phyloP scores from a whole-genome alignment of 208 protist genomes.

The Leishmania gerbilli region DNA sequence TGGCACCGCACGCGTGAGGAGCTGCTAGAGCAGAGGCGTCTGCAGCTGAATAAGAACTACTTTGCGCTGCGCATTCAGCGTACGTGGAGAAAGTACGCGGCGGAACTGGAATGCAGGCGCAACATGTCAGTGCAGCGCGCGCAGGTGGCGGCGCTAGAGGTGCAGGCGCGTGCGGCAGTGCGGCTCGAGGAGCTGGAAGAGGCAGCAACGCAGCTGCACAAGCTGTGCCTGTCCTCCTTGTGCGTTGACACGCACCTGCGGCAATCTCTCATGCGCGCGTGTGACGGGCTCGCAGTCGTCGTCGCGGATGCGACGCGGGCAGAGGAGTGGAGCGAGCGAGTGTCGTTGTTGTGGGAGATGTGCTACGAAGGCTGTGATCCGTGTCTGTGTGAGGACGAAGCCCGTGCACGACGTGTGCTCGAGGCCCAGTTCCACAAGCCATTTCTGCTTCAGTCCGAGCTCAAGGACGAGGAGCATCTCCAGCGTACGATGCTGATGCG shows the following conservation, averaged over 20 bases:
- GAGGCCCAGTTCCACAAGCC: slow-evolving; percentile 13
- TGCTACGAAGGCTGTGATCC: slow-evolving; percentile 41
- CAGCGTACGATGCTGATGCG: slow-evolving; percentile 18
- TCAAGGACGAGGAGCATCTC: slow-evolving; percentile 20
- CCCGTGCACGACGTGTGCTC: slow-evolving; percentile 13
- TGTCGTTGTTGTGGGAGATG: slow-evolving; percentile 61
- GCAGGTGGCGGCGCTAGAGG: slow-evolving; percentile 20
- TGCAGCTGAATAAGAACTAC: slow-evolving; percentile 23
- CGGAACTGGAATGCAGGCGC: slow-evolving; percentile 1
- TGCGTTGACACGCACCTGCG: slow-evolving; percentile 10
- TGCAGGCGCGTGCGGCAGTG: slow-evolving; percentile 20
- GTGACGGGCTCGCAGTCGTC: slow-evolving; percentile 6
- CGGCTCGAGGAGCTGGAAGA: slow-evolving; percentile 26
- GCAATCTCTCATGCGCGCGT: slow-evolving; percentile 5
- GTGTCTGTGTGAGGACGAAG: slow-evolving; percentile 29
- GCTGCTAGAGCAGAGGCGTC: slow-evolving; percentile 38
- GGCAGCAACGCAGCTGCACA: slow-evolving; percentile 20
- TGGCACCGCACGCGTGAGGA: slow-evolving; percentile 30
- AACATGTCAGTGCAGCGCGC: slow-evolving; percentile 10
- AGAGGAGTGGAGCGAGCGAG: slow-evolving; percentile 53
- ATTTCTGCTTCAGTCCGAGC: slow-evolving; percentile 28
- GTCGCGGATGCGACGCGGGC: slow-evolving; percentile 18
- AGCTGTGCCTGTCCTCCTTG: background rate
- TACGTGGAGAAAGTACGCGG: slow-evolving; percentile 11
- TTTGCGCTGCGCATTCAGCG: slow-evolving; percentile 28